These are phyloP conservation scores for Cryptosporidium sp. DNA, from an alignment of 169 alveolate species.

Conservation along the genomic window DNA sequence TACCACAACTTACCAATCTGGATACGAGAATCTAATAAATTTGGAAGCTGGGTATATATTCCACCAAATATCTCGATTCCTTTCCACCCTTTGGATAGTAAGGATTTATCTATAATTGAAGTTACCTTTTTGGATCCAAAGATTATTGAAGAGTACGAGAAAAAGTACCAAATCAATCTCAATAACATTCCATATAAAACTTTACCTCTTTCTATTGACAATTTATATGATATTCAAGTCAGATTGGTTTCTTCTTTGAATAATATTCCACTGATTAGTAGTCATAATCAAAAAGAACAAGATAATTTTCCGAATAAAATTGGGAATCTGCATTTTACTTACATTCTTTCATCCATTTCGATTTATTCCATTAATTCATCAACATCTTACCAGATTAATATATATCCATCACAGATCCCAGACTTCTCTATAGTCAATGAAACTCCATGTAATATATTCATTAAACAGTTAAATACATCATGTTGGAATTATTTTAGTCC, in stretches of 20 bases:
- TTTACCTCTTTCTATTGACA: slow-evolving; percentile 33
- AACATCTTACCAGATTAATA: slow-evolving; percentile 43
- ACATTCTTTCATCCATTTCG: slow-evolving; percentile 44
- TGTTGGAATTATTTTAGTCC: slow-evolving; percentile 41
- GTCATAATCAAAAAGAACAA: not conserved
- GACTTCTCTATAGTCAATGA: slow-evolving; percentile 51
- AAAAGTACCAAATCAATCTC: not conserved
- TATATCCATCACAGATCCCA: slow-evolving; percentile 59
- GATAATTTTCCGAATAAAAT: slow-evolving; percentile 9
- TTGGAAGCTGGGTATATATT: slow-evolving; percentile 31
- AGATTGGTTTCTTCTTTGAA: slow-evolving; percentile 23
- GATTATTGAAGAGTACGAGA: slow-evolving; percentile 20
- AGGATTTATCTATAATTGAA: slow-evolving; percentile 20
- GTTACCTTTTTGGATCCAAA: slow-evolving; percentile 53
- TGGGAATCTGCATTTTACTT: slow-evolving; percentile 33
- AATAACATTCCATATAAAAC: slow-evolving; percentile 41
- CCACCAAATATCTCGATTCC: slow-evolving; percentile 59
- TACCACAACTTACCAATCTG: slow-evolving; percentile 51
- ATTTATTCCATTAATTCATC: slow-evolving; percentile 47
- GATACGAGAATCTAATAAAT: slow-evolving; percentile 11
- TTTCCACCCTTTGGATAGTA: slow-evolving; percentile 38
- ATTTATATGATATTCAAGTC: slow-evolving; percentile 44
- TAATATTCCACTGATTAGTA: not conserved
- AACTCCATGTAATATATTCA: slow-evolving; percentile 29
- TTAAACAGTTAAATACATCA: slow-evolving; percentile 27